phyloP scores from a whole-genome alignment of 1,284 basidiomycete genomes.

The Wallemia hederae region DNA sequence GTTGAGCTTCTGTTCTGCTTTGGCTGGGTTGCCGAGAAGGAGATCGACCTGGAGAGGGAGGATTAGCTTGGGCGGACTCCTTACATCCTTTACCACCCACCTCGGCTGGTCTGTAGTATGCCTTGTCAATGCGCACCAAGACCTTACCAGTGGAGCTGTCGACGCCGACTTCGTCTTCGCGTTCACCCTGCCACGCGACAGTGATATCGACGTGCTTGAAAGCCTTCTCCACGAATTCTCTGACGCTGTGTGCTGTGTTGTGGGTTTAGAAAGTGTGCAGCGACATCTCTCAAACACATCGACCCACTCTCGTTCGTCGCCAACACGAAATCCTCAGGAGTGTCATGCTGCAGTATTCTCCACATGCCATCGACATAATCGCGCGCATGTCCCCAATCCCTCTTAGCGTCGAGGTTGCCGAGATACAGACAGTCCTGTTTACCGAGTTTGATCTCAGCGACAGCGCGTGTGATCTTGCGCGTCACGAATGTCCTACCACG shows the following conservation, averaged over 20 bases:
- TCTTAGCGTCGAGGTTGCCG: conserved; percentile 62
- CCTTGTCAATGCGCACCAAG: conserved; percentile 41
- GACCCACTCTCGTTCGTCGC: conserved; percentile 48
- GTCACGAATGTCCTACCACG: conserved; percentile 77
- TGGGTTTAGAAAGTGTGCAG: no score
- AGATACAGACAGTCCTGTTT: conserved; percentile 64
- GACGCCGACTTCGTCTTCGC: conserved; percentile 41
- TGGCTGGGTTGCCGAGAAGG: conserved; percentile 46
- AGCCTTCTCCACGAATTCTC: conserved; percentile 61
- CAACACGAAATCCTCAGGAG: conserved; percentile 58
- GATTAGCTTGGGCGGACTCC: conserved; percentile 2
- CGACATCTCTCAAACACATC: background rate
- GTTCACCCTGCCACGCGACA: conserved; percentile 45
- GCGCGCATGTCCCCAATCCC: conserved; percentile 77
- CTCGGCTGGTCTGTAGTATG: conserved; percentile 33
- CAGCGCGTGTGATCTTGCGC: conserved; percentile 64
- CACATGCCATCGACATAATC: conserved; percentile 87
- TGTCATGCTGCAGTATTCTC: conserved; percentile 61
- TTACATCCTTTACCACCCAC: conserved; percentile 28
- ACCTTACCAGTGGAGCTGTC: conserved; percentile 33
- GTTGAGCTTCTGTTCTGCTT: conserved; percentile 50
- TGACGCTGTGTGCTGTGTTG: conserved; percentile 36
- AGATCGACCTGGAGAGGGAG: background rate
- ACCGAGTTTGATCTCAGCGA: conserved; percentile 55
- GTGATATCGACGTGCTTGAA: conserved; percentile 35